These are phyloP conservation scores for Russula sp. DNA, from an alignment of 768 basidiomycete genomes.

Conservation along the genomic window DNA sequence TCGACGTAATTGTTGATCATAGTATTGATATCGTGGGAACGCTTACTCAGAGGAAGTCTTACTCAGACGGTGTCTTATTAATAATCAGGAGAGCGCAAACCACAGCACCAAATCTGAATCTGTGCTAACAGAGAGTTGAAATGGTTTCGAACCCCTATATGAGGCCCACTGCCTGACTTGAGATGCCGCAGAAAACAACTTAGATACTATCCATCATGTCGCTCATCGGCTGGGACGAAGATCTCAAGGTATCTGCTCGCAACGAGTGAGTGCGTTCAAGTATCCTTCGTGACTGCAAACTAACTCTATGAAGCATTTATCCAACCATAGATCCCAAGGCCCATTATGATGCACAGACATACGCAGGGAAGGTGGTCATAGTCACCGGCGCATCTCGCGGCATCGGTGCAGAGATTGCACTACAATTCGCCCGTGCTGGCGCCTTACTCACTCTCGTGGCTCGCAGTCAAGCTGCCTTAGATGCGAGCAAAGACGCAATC, in stretches of 20 bases:
- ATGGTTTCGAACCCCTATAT: too few relatives aligned
- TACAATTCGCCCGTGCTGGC: constrained; percentile 19
- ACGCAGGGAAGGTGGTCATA: constrained; percentile 18
- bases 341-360: constrained; percentile 7
- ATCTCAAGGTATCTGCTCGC: not conserved
- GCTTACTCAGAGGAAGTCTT: too few relatives aligned
- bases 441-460: constrained; percentile 16
- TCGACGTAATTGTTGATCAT: too few relatives aligned
- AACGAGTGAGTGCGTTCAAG: not conserved
- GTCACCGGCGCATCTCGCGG: constrained; percentile 24
- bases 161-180: too few relatives aligned
- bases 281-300: not conserved
- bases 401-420: constrained; percentile 21
- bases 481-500: not conserved
- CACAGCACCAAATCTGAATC: too few relatives aligned
- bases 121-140: too few relatives aligned
- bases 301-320: constrained; percentile 6
- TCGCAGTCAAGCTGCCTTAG: constrained; percentile 4
- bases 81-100: too few relatives aligned
- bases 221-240: not conserved
- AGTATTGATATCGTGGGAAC: too few relatives aligned
- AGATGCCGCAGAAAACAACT: not conserved
- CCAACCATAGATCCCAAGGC: not conserved
- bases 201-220: not conserved
- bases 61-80: too few relatives aligned